Percentiles rank a stretch among this genome's conserved stretches.
phyloP scores from a whole-genome alignment of 352 stramenopile species.

The Pythium dissotocum region DNA sequence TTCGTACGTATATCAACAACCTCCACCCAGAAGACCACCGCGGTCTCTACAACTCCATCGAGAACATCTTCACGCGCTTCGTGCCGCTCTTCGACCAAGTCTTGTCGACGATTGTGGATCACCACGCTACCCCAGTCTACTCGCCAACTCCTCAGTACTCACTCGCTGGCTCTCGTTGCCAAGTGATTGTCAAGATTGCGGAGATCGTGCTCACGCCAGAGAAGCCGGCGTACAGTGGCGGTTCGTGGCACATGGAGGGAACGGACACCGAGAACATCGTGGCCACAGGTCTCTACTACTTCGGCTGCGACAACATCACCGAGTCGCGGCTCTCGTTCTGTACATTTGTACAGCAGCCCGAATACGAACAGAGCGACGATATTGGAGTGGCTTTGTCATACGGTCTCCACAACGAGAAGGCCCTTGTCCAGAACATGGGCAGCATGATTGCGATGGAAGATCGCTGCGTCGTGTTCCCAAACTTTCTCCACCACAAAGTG shows the following conservation, averaged over 20 bases:
- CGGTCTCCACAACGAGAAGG: constrained; percentile 7
- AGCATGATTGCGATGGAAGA: constrained; percentile 18
- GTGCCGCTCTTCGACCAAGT: constrained; percentile 35
- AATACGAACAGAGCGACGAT: constrained; percentile 16
- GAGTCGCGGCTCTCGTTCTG: constrained; percentile 36
- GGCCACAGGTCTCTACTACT: constrained; percentile 39
- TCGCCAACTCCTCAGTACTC: constrained; percentile 21
- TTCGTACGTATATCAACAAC: constrained; percentile 45
- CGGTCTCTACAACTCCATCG: constrained; percentile 30
- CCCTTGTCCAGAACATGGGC: constrained; percentile 22
- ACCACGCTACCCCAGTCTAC: background rate
- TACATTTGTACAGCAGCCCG: constrained; percentile 6
- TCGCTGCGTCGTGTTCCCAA: constrained; percentile 36
- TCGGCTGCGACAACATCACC: constrained; percentile 39
- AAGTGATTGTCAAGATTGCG: constrained; percentile 44
- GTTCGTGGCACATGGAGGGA: constrained; percentile 38
- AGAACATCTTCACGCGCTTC: constrained; percentile 28
- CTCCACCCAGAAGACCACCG: constrained; percentile 30
- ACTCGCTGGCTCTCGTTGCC: background rate
- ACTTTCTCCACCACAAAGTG: constrained; percentile 32
- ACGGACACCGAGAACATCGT: constrained; percentile 34
- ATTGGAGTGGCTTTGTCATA: constrained; percentile 14
- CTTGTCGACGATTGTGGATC: constrained; percentile 14
- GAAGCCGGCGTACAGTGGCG: constrained; percentile 31
- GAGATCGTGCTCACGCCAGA: constrained; percentile 40